Evolutionary conservation across 768 basidiomycete genomes (phyloP), one percentile per base, ranked within the genome.

Genomic region (Lenzites betulinus): DNA sequence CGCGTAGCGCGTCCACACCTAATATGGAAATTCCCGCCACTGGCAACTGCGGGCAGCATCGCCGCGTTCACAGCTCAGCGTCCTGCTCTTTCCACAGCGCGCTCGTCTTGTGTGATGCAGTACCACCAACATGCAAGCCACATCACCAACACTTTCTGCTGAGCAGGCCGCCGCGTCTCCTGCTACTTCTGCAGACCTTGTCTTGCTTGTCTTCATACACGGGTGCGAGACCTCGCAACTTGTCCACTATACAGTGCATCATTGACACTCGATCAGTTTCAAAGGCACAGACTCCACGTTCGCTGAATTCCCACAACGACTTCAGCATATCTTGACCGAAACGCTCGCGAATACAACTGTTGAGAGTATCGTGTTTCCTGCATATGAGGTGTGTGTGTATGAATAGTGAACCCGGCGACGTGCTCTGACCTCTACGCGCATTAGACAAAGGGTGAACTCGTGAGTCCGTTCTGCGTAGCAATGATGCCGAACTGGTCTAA

Each of bases 361-460:
- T 11, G 90, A 95, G 70, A 89, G 83, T 61, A 74, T 88, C n/a
- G 78, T 93, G 15, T 97, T 96, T 69, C 95, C 95, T 23, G 87
- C 86, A 1, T 98, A 96, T 66, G 91, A 97, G 81, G 92, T 90
- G 64, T 48, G 60, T 20, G 9, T 39, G 28, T 18, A 13, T 13
- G 20, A 38, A 13, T 8, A 25, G 23, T 26, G 49, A n/a, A 38
- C 18, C 36, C n/a, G 9, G 8, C n/a, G 13, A 43, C 12, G 7
- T 54, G 15, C 41, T 6, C 28, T 12, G 13, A 28, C 61, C 33
- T n/a, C n/a, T 39, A 35, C 52, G 39, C 25, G 51, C 11, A 12
- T 1, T 56, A 93, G 90, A 96, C 95, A 7, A 94, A 93, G 74
- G 95, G 95, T 44, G 89, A 95, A 56, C 75, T 97, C 73, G 93